Evolutionary conservation across 306 rosid genomes (phyloP), one percentile per base, ranked within the genome.

Genomic region (Albizia julibrissin): DNA sequence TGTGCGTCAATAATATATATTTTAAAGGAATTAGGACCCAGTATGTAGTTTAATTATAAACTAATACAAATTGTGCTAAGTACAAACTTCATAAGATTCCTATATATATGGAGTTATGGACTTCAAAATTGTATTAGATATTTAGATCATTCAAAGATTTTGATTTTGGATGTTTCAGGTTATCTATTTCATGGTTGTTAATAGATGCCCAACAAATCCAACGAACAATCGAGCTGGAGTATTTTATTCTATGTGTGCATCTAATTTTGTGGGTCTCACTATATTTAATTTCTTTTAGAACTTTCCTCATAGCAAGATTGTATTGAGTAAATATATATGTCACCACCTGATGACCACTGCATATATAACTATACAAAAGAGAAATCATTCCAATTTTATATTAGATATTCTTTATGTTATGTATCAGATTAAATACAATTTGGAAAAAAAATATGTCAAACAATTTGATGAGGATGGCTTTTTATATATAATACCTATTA

Each of bases 141-240:
- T 29, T 78, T 74, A 79, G 89, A 91, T 89, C 85, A 31, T 80
- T 77, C 69, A 78, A 86, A 89, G 92, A 87, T 89, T 84, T 83
- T 62, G 66, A 66, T 76, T 85, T 83, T 86, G 88, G 90, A 86
- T 37, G 59, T 86, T 75, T 80, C 74, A 73, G 80, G 69, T 84
- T 67, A 58, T 39, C 59, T 40, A 27, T 31, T 79, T 74, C 81
- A 71, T 74, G 76, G 72, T 74, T 49, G 37, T 74, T 80, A 44
- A 70, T 77, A 64, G 0, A 78, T 74, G 73, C 74, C 66, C 40
- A 75, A n/a, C 76, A 81, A 84, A 80, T 78, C 75, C 72, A 80
- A 34, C 21, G 39, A 72, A 52, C 54, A 64, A 69, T 78, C 54
- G 31, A 73, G 33, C 68, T 46, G 46, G 5, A 22, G 6, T 76